phyloP scores from a whole-genome alignment of 768 basidiomycete genomes.

The Heimioporus sp. region DNA sequence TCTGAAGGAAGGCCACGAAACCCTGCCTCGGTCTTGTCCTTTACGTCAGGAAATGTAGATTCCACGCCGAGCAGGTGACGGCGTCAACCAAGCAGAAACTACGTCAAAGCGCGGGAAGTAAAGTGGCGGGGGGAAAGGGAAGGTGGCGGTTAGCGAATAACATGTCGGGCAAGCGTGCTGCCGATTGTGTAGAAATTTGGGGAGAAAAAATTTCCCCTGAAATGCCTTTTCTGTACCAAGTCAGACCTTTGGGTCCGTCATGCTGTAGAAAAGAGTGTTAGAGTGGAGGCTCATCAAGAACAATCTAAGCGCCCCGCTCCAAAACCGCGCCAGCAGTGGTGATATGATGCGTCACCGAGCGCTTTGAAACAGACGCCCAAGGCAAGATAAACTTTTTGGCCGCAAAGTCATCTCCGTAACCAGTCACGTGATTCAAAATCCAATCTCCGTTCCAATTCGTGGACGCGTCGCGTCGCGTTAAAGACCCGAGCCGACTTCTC shows the following conservation, averaged over 20 bases:
- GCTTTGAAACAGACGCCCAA: constrained; percentile 9
- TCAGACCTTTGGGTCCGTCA: too few relatives aligned
- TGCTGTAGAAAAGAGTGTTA: too few relatives aligned
- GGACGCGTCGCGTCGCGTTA: constrained; percentile 34
- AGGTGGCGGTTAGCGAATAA: background rate
- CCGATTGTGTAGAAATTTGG: constrained; percentile 12
- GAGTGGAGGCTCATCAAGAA: background rate
- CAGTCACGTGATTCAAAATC: constrained; percentile 16
- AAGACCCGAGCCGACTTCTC: background rate
- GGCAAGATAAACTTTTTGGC: background rate
- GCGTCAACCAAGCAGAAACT: background rate
- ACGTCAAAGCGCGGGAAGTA: background rate
- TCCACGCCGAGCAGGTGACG: background rate
- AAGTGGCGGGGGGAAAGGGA: background rate
- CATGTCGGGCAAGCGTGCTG: background rate
- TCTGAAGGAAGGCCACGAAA: background rate
- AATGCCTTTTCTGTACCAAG: constrained; percentile 15
- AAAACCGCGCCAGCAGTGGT: background rate
- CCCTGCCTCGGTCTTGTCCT: background rate
- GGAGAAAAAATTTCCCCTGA: constrained; percentile 6
- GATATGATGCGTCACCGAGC: background rate
- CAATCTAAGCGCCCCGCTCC: background rate
- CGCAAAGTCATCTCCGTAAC: background rate
- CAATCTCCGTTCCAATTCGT: constrained; percentile 24
- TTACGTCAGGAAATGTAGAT: background rate